These are phyloP conservation scores for Neofusicoccum parvum DNA, from an alignment of 2,329 filamentous ascomycete genomes.

Conservation along the genomic window DNA sequence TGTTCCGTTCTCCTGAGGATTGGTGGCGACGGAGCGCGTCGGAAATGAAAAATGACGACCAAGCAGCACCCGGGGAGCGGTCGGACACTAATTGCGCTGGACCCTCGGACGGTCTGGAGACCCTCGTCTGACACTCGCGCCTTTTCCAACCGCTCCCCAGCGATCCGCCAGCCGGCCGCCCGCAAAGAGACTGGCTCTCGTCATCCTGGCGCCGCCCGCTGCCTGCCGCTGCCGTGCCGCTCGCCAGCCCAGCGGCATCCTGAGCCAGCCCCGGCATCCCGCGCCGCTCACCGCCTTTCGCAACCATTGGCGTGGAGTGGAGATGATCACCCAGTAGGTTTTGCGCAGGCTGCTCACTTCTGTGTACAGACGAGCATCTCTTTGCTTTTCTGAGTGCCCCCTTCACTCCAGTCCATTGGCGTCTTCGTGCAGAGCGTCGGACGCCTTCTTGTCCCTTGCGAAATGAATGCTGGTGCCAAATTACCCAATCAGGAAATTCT, in stretches of 20 bases:
- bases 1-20: constrained; percentile 1
- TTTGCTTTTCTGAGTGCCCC: no score
- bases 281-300: constrained; percentile 7
- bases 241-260: neutral
- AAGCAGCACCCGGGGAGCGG: constrained; percentile 12
- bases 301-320: neutral
- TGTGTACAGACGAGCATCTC: no score
- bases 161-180: neutral
- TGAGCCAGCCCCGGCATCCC: neutral
- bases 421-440: no score
- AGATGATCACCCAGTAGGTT: neutral
- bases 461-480: neutral
- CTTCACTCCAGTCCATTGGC: no score
- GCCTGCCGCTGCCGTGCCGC: neutral
- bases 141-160: neutral
- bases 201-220: neutral
- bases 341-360: neutral
- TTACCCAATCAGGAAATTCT: constrained; percentile 4
- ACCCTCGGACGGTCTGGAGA: constrained; percentile 19
- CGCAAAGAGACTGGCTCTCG: neutral
- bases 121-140: constrained; percentile 19
- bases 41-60: constrained; percentile 16
- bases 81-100: constrained; percentile 2
- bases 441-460: no score
- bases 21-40: constrained; percentile 20